Base-by-base conservation (phyloP, 169 alveolate genomes). In the Cryptosporidium muris region DNA sequence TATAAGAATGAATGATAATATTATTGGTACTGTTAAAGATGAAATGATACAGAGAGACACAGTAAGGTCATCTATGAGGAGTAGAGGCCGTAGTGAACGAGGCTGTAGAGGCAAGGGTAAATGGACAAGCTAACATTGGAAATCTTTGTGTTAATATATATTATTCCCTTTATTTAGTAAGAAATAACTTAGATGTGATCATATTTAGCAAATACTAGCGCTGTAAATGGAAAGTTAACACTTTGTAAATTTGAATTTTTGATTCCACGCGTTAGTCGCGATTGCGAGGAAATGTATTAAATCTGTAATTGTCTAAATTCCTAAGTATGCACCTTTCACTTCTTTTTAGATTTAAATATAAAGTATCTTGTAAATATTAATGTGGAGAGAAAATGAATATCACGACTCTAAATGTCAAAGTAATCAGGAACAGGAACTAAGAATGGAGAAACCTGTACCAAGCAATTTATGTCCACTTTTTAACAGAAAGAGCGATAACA, bases 1-100 rank as follows among this genome's bases (percentile, higher is more conserved):
- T 52, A 89, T 93, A 65, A 90, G 96, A 54, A 89, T 93, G 9
- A 94, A 91, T 63, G 94, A 93, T 45, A 92, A 93, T 63, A 95
- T 91, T 37, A 90, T 92, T 45, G 90, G 80, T 25, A 81, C 90
- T 3, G 96, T 95, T 25, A 82, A 89, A 64, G 95, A 92, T 54
- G 96, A 93, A 80, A 60, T 56, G 68, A n/a, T 37, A 5, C 66
- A 74, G 12, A 74, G 85, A 62, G 85, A 74, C 34, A 7, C 74
- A 12, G 12, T 43, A 43, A 74, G 85, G 42, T 51, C 52, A 8
- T 47, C 63, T 5, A 40, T 16, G 16, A 74, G 85, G 25, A 68
- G 74, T 47, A 74, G 85, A 40, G 40, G 51, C n/a, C 54, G 85
- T 40, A 74, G 49, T 58, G 85, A 74, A 42, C 56, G 85, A 9